Percentiles rank a stretch among this genome's conserved stretches.
These are phyloP conservation scores for Ogataea glucozyma DNA, from an alignment of 805 yeast genomes.

Conservation along the genomic window DNA sequence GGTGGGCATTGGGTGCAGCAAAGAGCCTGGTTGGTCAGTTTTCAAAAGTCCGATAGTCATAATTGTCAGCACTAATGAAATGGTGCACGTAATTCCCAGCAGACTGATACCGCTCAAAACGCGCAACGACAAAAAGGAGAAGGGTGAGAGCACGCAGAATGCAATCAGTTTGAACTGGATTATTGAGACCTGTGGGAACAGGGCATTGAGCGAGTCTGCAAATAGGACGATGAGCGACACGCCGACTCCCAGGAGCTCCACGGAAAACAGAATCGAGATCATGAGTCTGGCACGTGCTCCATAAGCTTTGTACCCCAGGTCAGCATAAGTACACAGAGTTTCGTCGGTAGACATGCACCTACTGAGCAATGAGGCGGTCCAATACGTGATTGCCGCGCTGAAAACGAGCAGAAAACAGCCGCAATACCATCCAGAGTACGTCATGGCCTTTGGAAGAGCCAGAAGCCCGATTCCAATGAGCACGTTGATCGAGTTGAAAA, in stretches of 20 bases:
- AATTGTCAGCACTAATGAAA: conserved; percentile 48
- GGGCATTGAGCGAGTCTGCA: conserved; percentile 79
- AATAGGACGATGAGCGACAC: conserved; percentile 79
- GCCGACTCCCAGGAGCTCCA: conserved; percentile 80
- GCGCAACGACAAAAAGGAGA: conserved; percentile 64
- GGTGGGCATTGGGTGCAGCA: conserved; percentile 46
- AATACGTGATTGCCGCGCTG: conserved; percentile 69
- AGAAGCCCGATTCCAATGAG: conserved; percentile 69
- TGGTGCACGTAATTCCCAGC: conserved; percentile 57
- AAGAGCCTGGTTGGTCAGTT: conserved; percentile 52
- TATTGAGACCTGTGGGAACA: conserved; percentile 54
- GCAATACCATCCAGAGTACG: conserved; percentile 63
- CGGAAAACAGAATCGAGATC: conserved; percentile 70
- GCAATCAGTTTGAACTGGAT: conserved; percentile 65
- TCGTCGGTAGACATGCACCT: conserved; percentile 78
- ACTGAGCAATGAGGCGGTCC: conserved; percentile 75
- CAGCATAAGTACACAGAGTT: conserved; percentile 83
- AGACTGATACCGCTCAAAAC: conserved; percentile 55
- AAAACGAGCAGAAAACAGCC: conserved; percentile 59
- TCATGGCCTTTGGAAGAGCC: conserved; percentile 65
- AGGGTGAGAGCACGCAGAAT: conserved; percentile 73
- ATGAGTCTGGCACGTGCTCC: conserved; percentile 74
- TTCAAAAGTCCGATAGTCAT: conserved; percentile 48
- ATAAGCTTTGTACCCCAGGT: conserved; percentile 82
- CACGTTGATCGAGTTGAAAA: conserved; percentile 65